These are phyloP conservation scores for Fusarium compactum DNA, from an alignment of 2,329 filamentous ascomycete species.

Conservation along the genomic window DNA sequence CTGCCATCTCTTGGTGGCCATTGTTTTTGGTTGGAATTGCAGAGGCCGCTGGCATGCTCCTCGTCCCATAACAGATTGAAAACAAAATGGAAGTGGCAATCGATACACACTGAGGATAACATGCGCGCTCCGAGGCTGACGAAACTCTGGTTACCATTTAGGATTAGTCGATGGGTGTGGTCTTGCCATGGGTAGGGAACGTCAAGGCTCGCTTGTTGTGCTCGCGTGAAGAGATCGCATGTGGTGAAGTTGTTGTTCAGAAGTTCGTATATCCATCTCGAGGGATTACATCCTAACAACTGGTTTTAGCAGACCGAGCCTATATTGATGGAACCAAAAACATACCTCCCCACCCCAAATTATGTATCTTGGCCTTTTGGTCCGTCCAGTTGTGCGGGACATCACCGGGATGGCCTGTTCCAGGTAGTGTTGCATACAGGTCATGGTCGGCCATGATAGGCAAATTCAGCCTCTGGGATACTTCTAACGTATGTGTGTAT, in stretches of 20 bases:
- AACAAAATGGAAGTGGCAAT: slow-evolving; percentile 58
- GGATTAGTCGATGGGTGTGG: slow-evolving; percentile 53
- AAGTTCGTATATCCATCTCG: slow-evolving; percentile 58
- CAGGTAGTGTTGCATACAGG: slow-evolving; percentile 51
- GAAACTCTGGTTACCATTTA: slow-evolving; percentile 57
- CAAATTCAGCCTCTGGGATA: background rate
- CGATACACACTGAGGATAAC: slow-evolving; percentile 55
- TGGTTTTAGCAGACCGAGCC: slow-evolving; percentile 22
- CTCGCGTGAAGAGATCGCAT: slow-evolving; percentile 54
- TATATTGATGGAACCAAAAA: background rate
- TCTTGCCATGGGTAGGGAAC: slow-evolving; percentile 50
- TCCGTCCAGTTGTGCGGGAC: slow-evolving; percentile 50
- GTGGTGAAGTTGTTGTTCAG: slow-evolving; percentile 54
- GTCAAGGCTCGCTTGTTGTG: slow-evolving; percentile 48
- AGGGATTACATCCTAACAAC: slow-evolving; percentile 53
- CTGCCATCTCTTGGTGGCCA: slow-evolving; percentile 53
- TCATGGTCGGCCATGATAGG: slow-evolving; percentile 49
- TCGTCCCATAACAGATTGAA: slow-evolving; percentile 54
- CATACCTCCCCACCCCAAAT: slow-evolving; percentile 48
- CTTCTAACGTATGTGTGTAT: background rate
- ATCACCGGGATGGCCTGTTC: slow-evolving; percentile 44
- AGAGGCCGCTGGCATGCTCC: slow-evolving; percentile 46
- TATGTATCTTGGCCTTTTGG: slow-evolving; percentile 48
- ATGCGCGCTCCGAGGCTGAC: slow-evolving; percentile 43
- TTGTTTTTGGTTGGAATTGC: slow-evolving; percentile 48